Conservation (phyloP, 1,139 yeast genomes). For the Saccharomyces uvarum region DNA sequence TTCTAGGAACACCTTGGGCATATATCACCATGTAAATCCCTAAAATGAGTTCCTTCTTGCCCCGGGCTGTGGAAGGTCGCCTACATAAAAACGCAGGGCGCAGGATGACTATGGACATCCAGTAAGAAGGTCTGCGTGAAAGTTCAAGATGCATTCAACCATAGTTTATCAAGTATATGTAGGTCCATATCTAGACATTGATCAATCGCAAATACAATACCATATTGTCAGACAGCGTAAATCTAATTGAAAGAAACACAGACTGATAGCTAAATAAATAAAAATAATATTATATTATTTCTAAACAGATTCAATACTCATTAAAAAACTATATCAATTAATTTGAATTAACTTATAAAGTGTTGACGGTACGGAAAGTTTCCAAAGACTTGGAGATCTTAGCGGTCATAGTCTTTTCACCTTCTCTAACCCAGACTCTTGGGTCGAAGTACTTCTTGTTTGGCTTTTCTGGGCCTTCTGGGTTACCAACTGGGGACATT, state of each 20-base stretch:
- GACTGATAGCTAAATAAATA: background rate
- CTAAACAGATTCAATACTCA: constrained; percentile 1
- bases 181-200: background rate
- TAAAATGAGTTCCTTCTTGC: constrained; percentile 3
- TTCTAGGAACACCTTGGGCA: background rate
- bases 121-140: background rate
- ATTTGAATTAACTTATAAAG: constrained; percentile 37
- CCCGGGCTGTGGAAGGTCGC: constrained; percentile 2
- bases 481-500: constrained; percentile 88
- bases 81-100: background rate
- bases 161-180: background rate
- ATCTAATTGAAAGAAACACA: background rate
- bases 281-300: background rate
- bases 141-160: background rate
- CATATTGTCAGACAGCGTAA: background rate
- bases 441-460: constrained; percentile 99
- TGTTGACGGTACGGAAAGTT: constrained; percentile 74
- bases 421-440: constrained; percentile 99
- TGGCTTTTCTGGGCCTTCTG: constrained; percentile 98
- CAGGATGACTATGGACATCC: background rate
- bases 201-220: too few relatives aligned
- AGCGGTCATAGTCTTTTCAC: constrained; percentile 94
- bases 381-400: constrained; percentile 80
- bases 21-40: constrained; percentile 1
- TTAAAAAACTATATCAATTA: constrained; percentile 1